Evolutionary conservation across 305 asterid genomes (phyloP), one percentile per base, ranked within the genome.

Genomic region (Ajuga reptans): DNA sequence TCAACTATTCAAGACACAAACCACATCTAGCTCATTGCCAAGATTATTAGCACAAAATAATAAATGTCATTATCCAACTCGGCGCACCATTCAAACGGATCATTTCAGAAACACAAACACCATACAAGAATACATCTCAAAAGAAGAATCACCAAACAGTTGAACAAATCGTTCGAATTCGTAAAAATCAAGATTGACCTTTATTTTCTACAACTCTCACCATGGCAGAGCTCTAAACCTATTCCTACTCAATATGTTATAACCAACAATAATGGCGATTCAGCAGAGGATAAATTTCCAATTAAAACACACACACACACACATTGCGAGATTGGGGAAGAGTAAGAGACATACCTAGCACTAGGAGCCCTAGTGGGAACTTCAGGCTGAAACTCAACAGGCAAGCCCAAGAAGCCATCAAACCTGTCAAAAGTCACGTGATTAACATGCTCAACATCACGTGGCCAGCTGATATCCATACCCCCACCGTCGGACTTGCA

Each of bases 391-490:
- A 91, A 91, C 77, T 91, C 97, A 69, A 83, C 90, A 47, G 97
- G 97, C 83, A 91, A 85, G 21, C 97, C 97, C 80, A 89, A 77
- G 79, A 91, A 91, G 9, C 97, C 97, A 85, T 91, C 85, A 66
- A 89, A 91, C 78, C 97, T 83, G 80, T 91, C 96, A 77, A 91
- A 91, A 7, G 96, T 89, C 9, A 91, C 96, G 64, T 91, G 97
- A 43, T 92, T 89, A 37, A 90, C 89, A 71, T 90, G 97, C 75
- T 89, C 87, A 39, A 89, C 97, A 75, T 89, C 82, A 12, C 91
- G 85, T 0, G 97, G 97, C 97, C 97, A 89, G 10, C 97, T 86
- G 77, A 91, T 87, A 73, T 91, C 97, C 95, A 87, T 87, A 46
- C 46, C 60, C 33, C 57, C 70, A 7, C 82, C 81, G 9, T 78